Evolutionary conservation across 2,329 filamentous ascomycete species (phyloP).

Genomic region (Phialophora tarda): DNA sequence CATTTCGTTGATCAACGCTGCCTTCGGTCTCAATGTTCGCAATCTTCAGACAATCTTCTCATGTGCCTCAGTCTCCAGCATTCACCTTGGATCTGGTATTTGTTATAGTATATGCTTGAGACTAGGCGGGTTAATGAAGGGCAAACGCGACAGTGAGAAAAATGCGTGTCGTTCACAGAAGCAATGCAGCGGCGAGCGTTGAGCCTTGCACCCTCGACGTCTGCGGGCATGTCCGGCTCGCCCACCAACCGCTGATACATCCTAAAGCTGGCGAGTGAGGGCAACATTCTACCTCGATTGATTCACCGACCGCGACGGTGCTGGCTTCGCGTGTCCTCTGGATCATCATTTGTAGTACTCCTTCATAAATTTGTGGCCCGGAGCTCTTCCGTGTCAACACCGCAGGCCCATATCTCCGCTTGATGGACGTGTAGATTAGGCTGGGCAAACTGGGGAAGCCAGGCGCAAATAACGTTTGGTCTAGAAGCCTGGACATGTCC

Average conservation of each 20-base stretch:
- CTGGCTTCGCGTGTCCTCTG: neutral
- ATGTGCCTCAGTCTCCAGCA: constrained; percentile 57
- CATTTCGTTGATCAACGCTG: constrained; percentile 69
- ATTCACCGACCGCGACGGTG: neutral
- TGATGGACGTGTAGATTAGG: neutral
- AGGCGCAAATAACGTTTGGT: neutral
- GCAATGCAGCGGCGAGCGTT: neutral
- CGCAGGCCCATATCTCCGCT: neutral
- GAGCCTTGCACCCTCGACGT: neutral
- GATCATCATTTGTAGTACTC: neutral
- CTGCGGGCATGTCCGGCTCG: constrained; percentile 15
- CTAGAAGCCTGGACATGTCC: constrained; percentile 15
- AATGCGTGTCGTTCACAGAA: neutral
- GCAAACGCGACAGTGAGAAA: neutral
- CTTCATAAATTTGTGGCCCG: neutral
- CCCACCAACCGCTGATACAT: neutral
- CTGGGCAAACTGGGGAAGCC: neutral
- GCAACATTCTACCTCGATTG: neutral
- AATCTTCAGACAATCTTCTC: neutral
- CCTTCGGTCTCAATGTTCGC: constrained; percentile 68
- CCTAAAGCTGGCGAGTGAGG: too few species aligned
- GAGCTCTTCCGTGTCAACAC: neutral
- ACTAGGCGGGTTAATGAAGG: neutral
- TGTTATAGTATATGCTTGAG: neutral
- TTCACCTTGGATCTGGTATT: neutral